Base-by-base conservation (phyloP, 306 rosid genomes). In the Fragaria iinumae region DNA sequence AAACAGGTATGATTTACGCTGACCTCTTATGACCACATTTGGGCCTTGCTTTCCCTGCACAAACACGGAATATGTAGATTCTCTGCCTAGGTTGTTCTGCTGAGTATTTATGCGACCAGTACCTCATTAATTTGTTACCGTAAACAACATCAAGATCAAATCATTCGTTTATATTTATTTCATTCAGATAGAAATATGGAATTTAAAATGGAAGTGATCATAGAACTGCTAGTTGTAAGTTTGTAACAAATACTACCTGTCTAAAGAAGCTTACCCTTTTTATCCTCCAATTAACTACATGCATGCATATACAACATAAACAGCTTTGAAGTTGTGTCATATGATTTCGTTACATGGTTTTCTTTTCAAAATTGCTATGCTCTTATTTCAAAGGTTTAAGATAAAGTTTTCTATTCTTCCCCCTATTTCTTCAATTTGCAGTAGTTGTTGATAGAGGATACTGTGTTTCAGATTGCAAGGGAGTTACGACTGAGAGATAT, bases 401-500 rank as follows among this genome's bases (percentile, higher is more conserved):
- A 67, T 49, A 69, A 44, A 55, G 52, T 62, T 38, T 55, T 66
- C 48, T 25, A 34, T 74, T 82, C 55, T 62, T 63, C 76, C 76
- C 67, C 67, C 12, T 73, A n/a, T 36, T 75, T 73, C 64, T 63
- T 69, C 27, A 53, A 74, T 55, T 18, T 38, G 34, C 14, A 18
- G 23, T 62, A 50, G 39, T 72, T 83, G 75, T 77, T 84, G 76
- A 84, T 77, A 59, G 63, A 62, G 81, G 71, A 59, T 79, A 69
- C 36, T 57, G 53, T 77, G 70, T 86, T 86, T 66, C 93, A 92
- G 99, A 95, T 95, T 83, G 97, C 97, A 38, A 86, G 96, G 86
- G 99, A 95, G 90, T 88, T 95, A 52, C 92, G 97, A 76, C 78
- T 95, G 77, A 89, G 99, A 81, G 97, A 95, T 86, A 89, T 95